These are phyloP conservation scores for Lactuca saligna DNA, from an alignment of 129 eudicot genomes.

Conservation along the genomic window DNA sequence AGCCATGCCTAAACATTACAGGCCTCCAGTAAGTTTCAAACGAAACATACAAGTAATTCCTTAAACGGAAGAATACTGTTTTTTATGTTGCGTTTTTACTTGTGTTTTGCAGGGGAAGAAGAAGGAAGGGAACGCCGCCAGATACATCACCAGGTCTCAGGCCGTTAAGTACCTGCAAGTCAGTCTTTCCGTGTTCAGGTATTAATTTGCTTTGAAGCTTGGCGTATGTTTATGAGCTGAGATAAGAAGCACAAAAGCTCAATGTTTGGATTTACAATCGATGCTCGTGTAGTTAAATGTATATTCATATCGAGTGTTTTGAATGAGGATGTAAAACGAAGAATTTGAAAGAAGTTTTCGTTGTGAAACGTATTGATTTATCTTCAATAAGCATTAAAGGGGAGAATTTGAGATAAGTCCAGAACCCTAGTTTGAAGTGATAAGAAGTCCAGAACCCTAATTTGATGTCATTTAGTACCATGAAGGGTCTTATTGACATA, in stretches of 20 bases:
- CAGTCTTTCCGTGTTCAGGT: constrained; percentile 85
- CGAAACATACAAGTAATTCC: not conserved
- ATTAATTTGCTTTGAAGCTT: not conserved
- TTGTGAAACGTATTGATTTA: not conserved
- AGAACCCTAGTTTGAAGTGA: no score
- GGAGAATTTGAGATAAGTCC: no score
- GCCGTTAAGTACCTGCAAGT: constrained; percentile 80
- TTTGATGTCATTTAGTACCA: no score
- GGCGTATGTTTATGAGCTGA: not conserved
- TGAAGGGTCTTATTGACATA: no score
- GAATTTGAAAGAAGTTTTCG: not conserved
- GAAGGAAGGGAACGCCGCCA: constrained; percentile 93
- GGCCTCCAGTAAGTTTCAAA: constrained; percentile 63
- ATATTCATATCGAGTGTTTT: not conserved
- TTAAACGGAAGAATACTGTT: not conserved
- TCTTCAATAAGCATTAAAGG: not conserved
- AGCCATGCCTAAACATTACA: constrained; percentile 91
- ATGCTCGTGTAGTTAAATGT: not conserved
- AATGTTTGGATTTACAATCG: not conserved
- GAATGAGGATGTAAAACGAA: not conserved
- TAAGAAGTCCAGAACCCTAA: no score
- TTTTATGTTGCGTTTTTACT: not conserved
- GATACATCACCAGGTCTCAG: constrained; percentile 73
- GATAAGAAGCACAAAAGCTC: not conserved
- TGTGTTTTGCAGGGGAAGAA: constrained; percentile 66